These are phyloP conservation scores for Xylaria hypoxylon DNA, from an alignment of 2,329 filamentous ascomycete genomes.

Conservation along the genomic window DNA sequence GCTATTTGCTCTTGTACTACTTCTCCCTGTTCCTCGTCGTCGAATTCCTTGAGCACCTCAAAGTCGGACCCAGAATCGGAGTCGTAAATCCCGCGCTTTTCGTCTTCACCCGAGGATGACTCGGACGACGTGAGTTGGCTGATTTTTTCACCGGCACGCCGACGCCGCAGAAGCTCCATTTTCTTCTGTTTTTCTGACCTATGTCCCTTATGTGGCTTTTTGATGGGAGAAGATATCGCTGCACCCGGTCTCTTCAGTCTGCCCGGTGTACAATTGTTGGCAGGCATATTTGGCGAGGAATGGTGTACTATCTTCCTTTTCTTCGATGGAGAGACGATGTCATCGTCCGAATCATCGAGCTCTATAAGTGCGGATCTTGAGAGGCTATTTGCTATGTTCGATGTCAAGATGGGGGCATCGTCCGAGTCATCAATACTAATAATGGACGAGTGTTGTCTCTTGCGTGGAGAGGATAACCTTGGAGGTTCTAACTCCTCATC, in stretches of 20 bases:
- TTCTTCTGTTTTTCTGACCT: constrained; percentile 42
- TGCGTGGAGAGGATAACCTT: constrained; percentile 33
- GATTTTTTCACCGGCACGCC: constrained; percentile 42
- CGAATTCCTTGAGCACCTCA: constrained; percentile 50
- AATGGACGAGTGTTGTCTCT: constrained; percentile 37
- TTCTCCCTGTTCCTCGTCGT: constrained; percentile 50
- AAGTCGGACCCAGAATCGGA: constrained; percentile 49
- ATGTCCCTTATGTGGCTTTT: constrained; percentile 37
- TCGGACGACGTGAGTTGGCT: constrained; percentile 35
- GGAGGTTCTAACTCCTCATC: constrained; percentile 43
- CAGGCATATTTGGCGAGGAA: constrained; percentile 26
- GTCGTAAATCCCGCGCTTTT: constrained; percentile 55
- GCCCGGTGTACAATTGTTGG: constrained; percentile 24
- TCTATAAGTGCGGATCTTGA: constrained; percentile 39
- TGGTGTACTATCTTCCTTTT: constrained; percentile 43
- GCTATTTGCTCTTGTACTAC: constrained; percentile 38
- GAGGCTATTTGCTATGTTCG: constrained; percentile 32
- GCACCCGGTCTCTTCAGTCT: constrained; percentile 28
- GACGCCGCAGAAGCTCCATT: constrained; percentile 39
- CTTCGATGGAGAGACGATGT: constrained; percentile 48
- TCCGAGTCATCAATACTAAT: constrained; percentile 38
- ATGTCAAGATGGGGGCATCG: constrained; percentile 41
- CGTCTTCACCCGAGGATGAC: constrained; percentile 61
- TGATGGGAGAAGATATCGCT: constrained; percentile 32
- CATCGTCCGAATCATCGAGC: constrained; percentile 43